Base-by-base conservation (phyloP, 176 grass and related monocot genomes). In the Poa annua region DNA sequence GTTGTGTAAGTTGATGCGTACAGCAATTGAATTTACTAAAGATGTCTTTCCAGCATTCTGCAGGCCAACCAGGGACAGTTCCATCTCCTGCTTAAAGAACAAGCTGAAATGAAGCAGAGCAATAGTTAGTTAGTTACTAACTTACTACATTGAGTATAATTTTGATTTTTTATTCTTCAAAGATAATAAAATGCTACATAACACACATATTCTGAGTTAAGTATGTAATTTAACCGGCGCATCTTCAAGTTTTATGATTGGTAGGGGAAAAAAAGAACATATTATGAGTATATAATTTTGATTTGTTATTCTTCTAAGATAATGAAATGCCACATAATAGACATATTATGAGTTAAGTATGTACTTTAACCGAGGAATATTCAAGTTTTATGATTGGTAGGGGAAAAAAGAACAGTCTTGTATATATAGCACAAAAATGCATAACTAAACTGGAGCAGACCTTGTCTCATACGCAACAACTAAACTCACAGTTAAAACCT, bases 71-170 rank as follows among this genome's bases (percentile, higher is more conserved):
- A 99, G 79, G 54, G 93, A 99, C 63, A 99, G 91, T 52, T 99
- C 93, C 97, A 99, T 99, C 89, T 96, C 97, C 84, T 99, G 97
- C 78, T 99, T 99, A 69, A 96, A 99, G 64, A 99, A 99, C 81
- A 99, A 81, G 54, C 97, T 99, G 89, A 76, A 88, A 79, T 0
- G 34, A 72, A 85, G 75, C 0, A 54, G 4, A 50, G n/a, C n/a
- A 79, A 77, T 26, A 7, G 4, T 62, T 82, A n/a, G n/a, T n/a
- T n/a, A n/a, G n/a, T n/a, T n/a, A n/a, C n/a, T n/a, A n/a, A n/a
- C n/a, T n/a, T n/a, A 20, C 3, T 60, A 19, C 0, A 16, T 47
- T 42, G 45, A 79, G 52, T 50, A 77, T 5, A 72, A 52, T 38
- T 85, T 53, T 9, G n/a, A 74, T 7, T 49, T 9, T 38, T 29